These are phyloP conservation scores for Selaginella tamariscina DNA, from an alignment of 75 land plant genomes.

Conservation along the genomic window DNA sequence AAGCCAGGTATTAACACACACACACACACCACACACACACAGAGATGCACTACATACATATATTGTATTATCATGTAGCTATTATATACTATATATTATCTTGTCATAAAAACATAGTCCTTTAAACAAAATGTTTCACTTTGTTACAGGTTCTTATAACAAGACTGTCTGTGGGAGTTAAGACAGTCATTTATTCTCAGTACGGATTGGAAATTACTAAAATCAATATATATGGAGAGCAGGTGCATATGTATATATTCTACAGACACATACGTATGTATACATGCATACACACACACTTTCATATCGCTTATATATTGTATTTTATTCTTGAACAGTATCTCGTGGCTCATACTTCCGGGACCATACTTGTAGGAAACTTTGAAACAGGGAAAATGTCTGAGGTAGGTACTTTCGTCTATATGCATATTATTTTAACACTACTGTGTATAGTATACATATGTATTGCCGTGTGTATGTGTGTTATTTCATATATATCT, in stretches of 20 bases:
- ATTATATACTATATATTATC: not conserved
- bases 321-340: slow-evolving; percentile 17
- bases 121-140: too few species aligned
- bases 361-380: slow-evolving; percentile 31
- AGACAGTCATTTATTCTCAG: slow-evolving; percentile 21
- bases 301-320: not conserved
- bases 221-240: slow-evolving; percentile 29
- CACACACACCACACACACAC: too few species aligned
- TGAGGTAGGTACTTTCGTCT: slow-evolving; percentile 18
- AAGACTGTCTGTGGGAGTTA: slow-evolving; percentile 16
- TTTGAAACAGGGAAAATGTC: slow-evolving; percentile 29
- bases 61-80: too few species aligned
- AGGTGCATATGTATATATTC: slow-evolving; percentile 15
- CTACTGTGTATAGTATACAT: too few species aligned
- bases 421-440: too few species aligned
- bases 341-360: slow-evolving; percentile 29
- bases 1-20: slow-evolving; percentile 19
- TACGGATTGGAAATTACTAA: slow-evolving; percentile 24
- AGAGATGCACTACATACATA: too few species aligned
- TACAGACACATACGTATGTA: not conserved
- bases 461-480: too few species aligned
- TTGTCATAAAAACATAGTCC: too few species aligned
- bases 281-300: not conserved
- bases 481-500: too few species aligned
- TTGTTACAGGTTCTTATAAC: slow-evolving; percentile 26